These are phyloP conservation scores for Platismatia glauca DNA, from an alignment of 495 filamentous ascomycete genomes.

Conservation along the genomic window DNA sequence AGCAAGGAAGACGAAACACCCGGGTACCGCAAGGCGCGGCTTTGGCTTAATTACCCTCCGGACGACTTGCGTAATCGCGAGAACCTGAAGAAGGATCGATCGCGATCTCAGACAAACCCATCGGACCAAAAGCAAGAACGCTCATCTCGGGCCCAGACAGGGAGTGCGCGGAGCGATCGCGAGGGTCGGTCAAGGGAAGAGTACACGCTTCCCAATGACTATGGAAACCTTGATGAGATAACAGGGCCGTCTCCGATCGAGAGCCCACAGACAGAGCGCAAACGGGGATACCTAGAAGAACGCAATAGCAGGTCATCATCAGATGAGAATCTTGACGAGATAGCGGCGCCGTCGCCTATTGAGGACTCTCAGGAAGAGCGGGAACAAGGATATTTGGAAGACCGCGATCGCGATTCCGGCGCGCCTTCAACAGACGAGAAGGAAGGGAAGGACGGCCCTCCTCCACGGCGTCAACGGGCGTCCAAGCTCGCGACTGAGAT, in stretches of 20 bases:
- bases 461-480: conserved; percentile 17
- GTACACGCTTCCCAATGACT: conserved; percentile 17
- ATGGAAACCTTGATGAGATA: conserved; percentile 43
- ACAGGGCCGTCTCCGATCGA: conserved; percentile 36
- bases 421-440: conserved; percentile 8
- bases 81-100: not conserved
- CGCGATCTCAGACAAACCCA: not conserved
- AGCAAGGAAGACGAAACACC: not conserved
- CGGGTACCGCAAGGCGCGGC: conserved; percentile 15
- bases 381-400: conserved; percentile 10
- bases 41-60: conserved; percentile 14
- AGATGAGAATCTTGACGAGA: conserved; percentile 24
- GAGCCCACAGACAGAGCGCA: conserved; percentile 33
- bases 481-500: conserved; percentile 59
- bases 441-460: not conserved
- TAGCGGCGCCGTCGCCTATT: conserved; percentile 18
- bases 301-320: not conserved
- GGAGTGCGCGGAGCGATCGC: not conserved
- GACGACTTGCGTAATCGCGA: conserved; percentile 8
- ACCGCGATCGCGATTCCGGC: not conserved
- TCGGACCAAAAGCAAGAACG: not conserved
- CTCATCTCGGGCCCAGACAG: not conserved
- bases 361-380: conserved; percentile 5
- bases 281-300: conserved; percentile 4
- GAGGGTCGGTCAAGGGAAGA: not conserved